Evolutionary conservation across 2,329 filamentous ascomycete species (phyloP).

Genomic region (Sporothrix humicola): DNA sequence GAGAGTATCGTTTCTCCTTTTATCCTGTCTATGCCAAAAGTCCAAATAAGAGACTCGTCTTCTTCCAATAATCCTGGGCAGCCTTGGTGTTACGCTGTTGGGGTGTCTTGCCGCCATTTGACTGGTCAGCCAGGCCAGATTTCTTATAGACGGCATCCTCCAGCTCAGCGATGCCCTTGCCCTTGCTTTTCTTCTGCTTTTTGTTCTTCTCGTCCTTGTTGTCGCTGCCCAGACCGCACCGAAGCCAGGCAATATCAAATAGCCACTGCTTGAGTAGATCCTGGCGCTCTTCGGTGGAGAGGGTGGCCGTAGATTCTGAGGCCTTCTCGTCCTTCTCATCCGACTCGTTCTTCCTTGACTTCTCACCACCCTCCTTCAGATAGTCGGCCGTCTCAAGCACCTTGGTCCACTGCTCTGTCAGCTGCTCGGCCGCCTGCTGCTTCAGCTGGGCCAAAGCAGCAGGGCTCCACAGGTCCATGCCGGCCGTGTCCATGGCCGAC

Average conservation of each 20-base stretch:
- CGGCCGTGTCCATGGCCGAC: conserved; percentile 69
- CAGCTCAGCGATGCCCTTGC: conserved; percentile 49
- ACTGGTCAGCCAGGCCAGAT: conserved; percentile 48
- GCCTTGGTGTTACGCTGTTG: conserved; percentile 64
- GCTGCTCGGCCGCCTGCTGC: conserved; percentile 54
- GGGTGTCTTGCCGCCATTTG: conserved; percentile 50
- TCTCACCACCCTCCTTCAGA: conserved; percentile 36
- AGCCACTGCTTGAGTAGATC: conserved; percentile 65
- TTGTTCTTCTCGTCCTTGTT: neutral
- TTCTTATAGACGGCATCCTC: conserved; percentile 53
- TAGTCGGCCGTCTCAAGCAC: conserved; percentile 46
- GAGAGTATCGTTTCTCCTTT: neutral
- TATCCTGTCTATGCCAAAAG: conserved; percentile 59
- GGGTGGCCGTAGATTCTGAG: conserved; percentile 12
- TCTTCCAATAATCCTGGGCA: conserved; percentile 80
- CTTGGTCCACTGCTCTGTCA: conserved; percentile 58
- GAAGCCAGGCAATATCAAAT: conserved; percentile 63
- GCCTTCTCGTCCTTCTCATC: conserved; percentile 31
- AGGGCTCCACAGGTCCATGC: conserved; percentile 81
- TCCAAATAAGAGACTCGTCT: conserved; percentile 81
- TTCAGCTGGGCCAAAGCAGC: conserved; percentile 70
- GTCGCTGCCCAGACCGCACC: conserved; percentile 49
- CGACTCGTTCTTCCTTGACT: neutral
- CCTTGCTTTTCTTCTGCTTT: neutral
- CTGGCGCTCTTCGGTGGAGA: conserved; percentile 42